phyloP scores from a whole-genome alignment of 805 yeast genomes.

The Candida multigemmis region DNA sequence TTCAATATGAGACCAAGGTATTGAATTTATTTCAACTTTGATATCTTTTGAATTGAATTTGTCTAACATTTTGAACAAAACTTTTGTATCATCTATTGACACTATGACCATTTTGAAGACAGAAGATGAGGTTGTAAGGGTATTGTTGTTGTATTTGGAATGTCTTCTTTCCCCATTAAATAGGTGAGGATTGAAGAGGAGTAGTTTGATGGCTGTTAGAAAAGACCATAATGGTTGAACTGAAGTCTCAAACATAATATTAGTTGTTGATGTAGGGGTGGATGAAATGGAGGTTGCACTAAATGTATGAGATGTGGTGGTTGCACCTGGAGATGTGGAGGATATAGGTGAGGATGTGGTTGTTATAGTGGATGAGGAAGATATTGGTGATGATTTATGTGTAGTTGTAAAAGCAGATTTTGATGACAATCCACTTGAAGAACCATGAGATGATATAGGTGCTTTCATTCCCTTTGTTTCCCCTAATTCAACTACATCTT shows the following conservation, averaged over 20 bases:
- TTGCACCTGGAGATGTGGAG: constrained; percentile 33
- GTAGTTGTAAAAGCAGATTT: constrained; percentile 1
- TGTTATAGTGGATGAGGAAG: constrained; percentile 23
- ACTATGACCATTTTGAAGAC: constrained; percentile 10
- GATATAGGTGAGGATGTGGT: constrained; percentile 11
- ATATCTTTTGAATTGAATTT: constrained; percentile 2
- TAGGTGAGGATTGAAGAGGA: constrained; percentile 15
- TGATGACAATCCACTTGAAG: not conserved
- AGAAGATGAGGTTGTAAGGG: constrained; percentile 1
- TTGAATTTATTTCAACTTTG: constrained; percentile 19
- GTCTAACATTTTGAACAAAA: constrained; percentile 17
- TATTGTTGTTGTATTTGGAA: constrained; percentile 8
- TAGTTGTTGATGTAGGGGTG: constrained; percentile 7
- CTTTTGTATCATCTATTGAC: constrained; percentile 20
- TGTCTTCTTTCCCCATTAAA: constrained; percentile 21
- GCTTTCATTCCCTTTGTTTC: too few relatives aligned
- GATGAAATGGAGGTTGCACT: constrained; percentile 9
- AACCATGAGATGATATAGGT: too few relatives aligned
- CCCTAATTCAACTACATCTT: too few relatives aligned
- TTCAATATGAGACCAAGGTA: constrained; percentile 23
- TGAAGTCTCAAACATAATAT: constrained; percentile 9
- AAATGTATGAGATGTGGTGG: constrained; percentile 9
- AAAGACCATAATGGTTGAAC: constrained; percentile 36
- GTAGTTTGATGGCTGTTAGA: constrained; percentile 28
- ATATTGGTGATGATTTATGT: constrained; percentile 1